Evolutionary conservation across 192 early-diverging fungal genomes (phyloP).

Genomic region (Linnemannia hyalina): DNA sequence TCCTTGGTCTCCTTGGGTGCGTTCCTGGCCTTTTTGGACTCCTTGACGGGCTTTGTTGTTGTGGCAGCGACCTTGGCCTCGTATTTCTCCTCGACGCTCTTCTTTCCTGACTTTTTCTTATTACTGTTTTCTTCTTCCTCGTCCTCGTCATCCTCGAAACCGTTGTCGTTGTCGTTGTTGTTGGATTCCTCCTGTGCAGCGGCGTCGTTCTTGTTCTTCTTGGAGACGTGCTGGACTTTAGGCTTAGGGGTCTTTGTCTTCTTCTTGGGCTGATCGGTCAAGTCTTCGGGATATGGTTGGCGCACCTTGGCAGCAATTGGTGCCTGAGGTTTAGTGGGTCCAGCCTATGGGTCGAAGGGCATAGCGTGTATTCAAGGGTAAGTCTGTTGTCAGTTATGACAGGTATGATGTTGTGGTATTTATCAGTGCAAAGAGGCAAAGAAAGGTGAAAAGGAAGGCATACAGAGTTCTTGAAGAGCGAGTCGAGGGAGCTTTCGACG

Average conservation of each 20-base stretch:
- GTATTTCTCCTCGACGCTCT: constrained; percentile 45
- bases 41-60: constrained; percentile 12
- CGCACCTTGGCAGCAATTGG: constrained; percentile 42
- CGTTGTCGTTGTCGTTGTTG: not conserved
- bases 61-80: constrained; percentile 33
- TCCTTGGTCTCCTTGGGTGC: constrained; percentile 52
- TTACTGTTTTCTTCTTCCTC: constrained; percentile 17
- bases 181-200: constrained; percentile 5
- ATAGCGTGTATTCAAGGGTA: constrained; percentile 5
- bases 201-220: constrained; percentile 37
- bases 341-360: constrained; percentile 38
- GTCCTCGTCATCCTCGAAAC: constrained; percentile 16
- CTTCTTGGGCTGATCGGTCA: constrained; percentile 33
- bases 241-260: constrained; percentile 52
- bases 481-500: constrained; percentile 67
- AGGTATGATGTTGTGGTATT: too few relatives aligned
- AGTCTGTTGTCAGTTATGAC: not conserved
- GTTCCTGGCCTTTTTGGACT: constrained; percentile 29
- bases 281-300: constrained; percentile 45
- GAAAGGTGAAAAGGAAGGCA: constrained; percentile 6
- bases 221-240: constrained; percentile 34
- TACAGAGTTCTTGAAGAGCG: constrained; percentile 74
- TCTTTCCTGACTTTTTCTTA: constrained; percentile 28
- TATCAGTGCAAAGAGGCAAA: not conserved
- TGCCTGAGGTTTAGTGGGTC: constrained; percentile 36